phyloP scores from a whole-genome alignment of 768 basidiomycete genomes.

The Leccinum ochraceum region DNA sequence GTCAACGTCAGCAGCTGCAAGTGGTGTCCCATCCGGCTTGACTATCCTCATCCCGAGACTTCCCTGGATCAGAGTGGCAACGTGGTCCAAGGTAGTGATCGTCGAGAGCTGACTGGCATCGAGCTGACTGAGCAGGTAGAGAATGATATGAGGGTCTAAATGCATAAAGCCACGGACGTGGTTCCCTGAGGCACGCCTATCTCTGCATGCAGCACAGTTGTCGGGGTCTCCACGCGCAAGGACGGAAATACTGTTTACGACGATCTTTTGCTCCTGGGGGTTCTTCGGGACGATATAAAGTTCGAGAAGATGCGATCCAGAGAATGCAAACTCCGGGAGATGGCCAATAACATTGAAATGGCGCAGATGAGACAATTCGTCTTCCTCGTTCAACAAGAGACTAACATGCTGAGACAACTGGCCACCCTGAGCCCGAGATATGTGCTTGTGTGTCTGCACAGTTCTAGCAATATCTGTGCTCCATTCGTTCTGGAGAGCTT shows the following conservation, averaged over 20 bases:
- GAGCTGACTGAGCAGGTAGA: slow-evolving; percentile 11
- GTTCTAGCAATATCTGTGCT: background rate
- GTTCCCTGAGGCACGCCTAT: slow-evolving; percentile 11
- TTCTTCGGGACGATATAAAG: slow-evolving; percentile 13
- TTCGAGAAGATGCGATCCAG: slow-evolving; percentile 24
- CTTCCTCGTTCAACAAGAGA: slow-evolving; percentile 8
- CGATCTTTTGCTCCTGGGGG: background rate
- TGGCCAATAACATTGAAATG: slow-evolving; percentile 7
- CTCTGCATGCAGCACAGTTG: slow-evolving; percentile 13
- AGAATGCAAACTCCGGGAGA: slow-evolving; percentile 19
- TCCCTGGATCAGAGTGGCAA: slow-evolving; percentile 3
- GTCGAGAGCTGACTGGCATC: background rate
- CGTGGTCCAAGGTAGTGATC: slow-evolving; percentile 4
- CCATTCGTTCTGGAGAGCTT: slow-evolving; percentile 9
- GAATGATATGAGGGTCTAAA: slow-evolving; percentile 15
- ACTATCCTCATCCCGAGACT: slow-evolving; percentile 17
- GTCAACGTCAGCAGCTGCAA: slow-evolving; percentile 13
- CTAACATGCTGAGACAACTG: slow-evolving; percentile 1
- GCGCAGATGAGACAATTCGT: background rate
- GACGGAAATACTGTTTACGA: slow-evolving; percentile 20
- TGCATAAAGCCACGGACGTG: slow-evolving; percentile 18
- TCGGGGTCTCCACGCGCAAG: slow-evolving; percentile 11
- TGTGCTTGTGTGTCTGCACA: background rate
- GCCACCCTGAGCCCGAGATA: background rate
- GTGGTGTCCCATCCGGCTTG: slow-evolving; percentile 9